Conservation (phyloP, 148 eudicot species). For the Polygonum maritimum region DNA sequence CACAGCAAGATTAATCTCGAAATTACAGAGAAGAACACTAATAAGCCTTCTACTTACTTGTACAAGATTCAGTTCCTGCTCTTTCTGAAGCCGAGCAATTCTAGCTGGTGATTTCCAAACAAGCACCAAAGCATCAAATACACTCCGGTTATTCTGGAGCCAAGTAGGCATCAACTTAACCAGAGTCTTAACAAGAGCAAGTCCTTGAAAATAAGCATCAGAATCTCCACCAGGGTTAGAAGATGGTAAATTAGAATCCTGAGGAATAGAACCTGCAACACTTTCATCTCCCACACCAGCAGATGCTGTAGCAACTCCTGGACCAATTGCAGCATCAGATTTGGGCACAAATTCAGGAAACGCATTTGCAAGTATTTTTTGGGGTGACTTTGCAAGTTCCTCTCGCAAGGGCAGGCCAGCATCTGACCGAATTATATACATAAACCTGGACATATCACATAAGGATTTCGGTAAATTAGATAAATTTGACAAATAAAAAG, state of each 20-base stretch:
- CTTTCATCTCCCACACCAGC: slow-evolving; percentile 42
- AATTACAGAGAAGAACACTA: background rate
- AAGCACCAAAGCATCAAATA: slow-evolving; percentile 75
- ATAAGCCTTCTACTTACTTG: slow-evolving; percentile 37
- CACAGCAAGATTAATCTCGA: background rate
- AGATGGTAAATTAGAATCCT: slow-evolving; percentile 40
- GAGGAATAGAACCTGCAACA: slow-evolving; percentile 39
- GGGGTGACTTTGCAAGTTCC: slow-evolving; percentile 94
- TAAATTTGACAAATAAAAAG: background rate
- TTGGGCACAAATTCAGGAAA: slow-evolving; percentile 64
- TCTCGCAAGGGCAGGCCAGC: slow-evolving; percentile 96
- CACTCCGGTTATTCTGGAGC: slow-evolving; percentile 72
- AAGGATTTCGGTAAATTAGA: background rate
- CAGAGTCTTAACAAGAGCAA: slow-evolving; percentile 71
- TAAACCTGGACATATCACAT: slow-evolving; percentile 8
- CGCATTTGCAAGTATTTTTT: slow-evolving; percentile 67
- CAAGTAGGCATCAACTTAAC: slow-evolving; percentile 91
- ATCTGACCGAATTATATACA: slow-evolving; percentile 89
- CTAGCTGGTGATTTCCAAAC: slow-evolving; percentile 94
- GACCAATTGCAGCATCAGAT: slow-evolving; percentile 40
- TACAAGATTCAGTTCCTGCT: slow-evolving; percentile 82
- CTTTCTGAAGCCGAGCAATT: slow-evolving; percentile 72
- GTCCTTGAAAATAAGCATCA: slow-evolving; percentile 94
- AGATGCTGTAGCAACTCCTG: slow-evolving; percentile 45
- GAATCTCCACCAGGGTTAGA: slow-evolving; percentile 30